A percentile compares a stretch with the other conserved stretches of the same genome.
These are phyloP conservation scores for Neofusicoccum laricinum DNA, from an alignment of 2,329 filamentous ascomycete species.

Conservation along the genomic window DNA sequence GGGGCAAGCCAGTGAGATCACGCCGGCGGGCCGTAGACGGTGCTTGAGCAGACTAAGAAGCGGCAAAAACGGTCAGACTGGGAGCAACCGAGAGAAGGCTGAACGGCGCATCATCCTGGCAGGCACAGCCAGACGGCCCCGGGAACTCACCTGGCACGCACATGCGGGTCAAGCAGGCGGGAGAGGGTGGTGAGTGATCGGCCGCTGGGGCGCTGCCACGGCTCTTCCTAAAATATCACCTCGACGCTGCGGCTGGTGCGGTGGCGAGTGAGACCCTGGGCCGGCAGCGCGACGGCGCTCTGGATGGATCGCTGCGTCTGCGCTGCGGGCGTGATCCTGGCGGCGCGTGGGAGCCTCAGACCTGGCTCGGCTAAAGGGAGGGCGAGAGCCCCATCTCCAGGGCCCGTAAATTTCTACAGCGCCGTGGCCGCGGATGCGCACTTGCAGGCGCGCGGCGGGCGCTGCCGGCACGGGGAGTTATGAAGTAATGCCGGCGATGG, in stretches of 20 bases:
- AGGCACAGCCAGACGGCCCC: neutral
- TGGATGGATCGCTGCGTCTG: neutral
- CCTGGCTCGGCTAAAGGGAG: slow-evolving; percentile 4
- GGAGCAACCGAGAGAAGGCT: slow-evolving; percentile 12
- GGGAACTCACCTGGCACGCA: neutral
- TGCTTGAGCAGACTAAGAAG: slow-evolving; percentile 7
- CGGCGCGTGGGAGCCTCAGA: neutral
- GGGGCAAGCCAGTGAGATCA: slow-evolving; percentile 2
- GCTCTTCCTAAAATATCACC: slow-evolving; percentile 12
- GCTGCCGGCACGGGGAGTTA: neutral
- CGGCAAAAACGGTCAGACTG: slow-evolving; percentile 15
- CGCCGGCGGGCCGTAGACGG: slow-evolving; percentile 3
- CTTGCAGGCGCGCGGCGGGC: neutral
- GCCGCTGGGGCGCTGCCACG: slow-evolving; percentile 9
- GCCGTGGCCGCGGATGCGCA: neutral
- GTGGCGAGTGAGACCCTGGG: slow-evolving; percentile 11
- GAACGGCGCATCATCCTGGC: slow-evolving; percentile 9
- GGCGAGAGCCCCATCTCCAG: slow-evolving; percentile 1
- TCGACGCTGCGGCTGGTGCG: slow-evolving; percentile 6
- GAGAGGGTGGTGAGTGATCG: slow-evolving; percentile 1
- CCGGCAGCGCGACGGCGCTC: neutral
- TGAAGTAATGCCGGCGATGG: neutral
- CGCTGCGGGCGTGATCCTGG: neutral
- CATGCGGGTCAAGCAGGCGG: neutral
- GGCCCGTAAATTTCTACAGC: neutral